phyloP scores from a whole-genome alignment of 2,329 filamentous ascomycete genomes.

The Cercospora beticola region DNA sequence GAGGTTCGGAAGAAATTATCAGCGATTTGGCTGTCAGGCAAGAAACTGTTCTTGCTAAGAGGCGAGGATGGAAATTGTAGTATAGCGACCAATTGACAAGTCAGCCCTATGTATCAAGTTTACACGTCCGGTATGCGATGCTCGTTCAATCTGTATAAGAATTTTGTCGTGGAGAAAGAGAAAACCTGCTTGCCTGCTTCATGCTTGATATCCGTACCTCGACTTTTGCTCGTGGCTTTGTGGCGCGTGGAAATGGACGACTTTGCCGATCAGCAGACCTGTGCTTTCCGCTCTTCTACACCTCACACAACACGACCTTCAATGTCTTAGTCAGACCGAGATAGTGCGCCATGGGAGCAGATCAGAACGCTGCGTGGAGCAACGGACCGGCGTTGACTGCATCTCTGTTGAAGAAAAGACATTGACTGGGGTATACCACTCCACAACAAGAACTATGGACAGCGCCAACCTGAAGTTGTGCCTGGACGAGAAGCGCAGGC shows the following conservation, averaged over 20 bases:
- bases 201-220: not conserved
- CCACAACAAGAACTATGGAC: not conserved
- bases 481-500: not conserved
- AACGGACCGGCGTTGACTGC: not conserved
- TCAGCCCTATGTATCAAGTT: not conserved
- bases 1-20: conserved; percentile 40
- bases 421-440: not conserved
- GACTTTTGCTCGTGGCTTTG: not conserved
- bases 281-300: not conserved
- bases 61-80: conserved; percentile 48
- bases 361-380: not conserved
- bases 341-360: not conserved
- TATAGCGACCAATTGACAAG: not conserved
- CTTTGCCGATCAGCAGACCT: not conserved
- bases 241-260: not conserved
- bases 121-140: not conserved
- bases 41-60: conserved; percentile 38
- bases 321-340: not conserved
- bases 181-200: not conserved
- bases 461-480: not conserved
- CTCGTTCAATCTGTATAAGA: not conserved
- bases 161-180: not conserved
- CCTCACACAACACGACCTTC: not conserved
- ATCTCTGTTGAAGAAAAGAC: not conserved
- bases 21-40: conserved; percentile 37